Percentiles rank a stretch among this genome's conserved stretches.
Evolutionary conservation across 768 basidiomycete genomes (phyloP).

Genomic region (Pleurotus citrinopileatus): DNA sequence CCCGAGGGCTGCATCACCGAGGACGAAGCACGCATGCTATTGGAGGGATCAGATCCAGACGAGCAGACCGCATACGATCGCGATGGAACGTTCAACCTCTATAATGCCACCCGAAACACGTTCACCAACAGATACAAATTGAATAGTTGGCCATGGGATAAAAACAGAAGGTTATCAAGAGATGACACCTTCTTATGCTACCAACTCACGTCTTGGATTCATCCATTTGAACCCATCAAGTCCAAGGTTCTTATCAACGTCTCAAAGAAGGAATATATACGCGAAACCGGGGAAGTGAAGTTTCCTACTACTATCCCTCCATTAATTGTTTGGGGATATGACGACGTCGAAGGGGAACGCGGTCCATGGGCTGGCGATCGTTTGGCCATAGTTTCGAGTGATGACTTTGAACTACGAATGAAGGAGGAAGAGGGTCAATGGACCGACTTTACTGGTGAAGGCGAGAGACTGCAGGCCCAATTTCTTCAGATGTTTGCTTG

Average conservation of each 20-base stretch:
- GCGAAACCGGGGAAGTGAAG: background rate
- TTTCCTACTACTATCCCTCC: background rate
- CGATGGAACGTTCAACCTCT: background rate
- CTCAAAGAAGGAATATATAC: background rate
- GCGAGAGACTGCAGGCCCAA: background rate
- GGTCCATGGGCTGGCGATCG: background rate
- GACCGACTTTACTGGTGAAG: background rate
- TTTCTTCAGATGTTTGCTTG: background rate
- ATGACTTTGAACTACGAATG: background rate
- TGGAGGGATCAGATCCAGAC: background rate
- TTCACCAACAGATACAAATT: too few species aligned
- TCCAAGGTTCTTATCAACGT: background rate
- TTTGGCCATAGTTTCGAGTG: background rate
- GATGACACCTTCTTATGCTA: background rate
- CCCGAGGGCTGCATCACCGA: conserved; percentile 13
- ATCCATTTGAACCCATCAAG: background rate
- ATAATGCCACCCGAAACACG: background rate
- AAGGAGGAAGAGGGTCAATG: background rate
- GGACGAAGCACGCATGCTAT: background rate
- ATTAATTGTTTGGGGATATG: background rate
- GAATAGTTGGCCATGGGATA: background rate
- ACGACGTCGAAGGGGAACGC: background rate
- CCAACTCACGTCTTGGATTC: background rate
- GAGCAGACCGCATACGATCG: background rate
- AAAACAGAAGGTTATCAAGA: background rate